Evolutionary conservation across 1,139 yeast species (phyloP).

Genomic region (Pichia terricola): DNA sequence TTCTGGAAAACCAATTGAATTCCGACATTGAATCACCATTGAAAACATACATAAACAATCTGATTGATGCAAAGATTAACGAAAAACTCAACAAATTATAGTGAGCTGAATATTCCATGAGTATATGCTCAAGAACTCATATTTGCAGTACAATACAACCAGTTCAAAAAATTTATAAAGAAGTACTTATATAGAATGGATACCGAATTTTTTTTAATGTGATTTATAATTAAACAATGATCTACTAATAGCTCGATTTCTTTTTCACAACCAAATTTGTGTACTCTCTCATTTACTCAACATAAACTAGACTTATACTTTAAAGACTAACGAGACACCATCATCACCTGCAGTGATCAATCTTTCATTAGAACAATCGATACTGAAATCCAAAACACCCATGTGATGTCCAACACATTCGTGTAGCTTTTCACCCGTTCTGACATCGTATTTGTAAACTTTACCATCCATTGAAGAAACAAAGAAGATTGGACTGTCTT

Average conservation of each 20-base stretch:
- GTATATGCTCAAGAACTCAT: not conserved
- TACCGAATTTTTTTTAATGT: too few relatives aligned
- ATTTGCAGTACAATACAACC: too few relatives aligned
- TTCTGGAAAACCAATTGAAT: slow-evolving; percentile 45
- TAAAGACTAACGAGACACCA: slow-evolving; percentile 76
- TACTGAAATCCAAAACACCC: slow-evolving; percentile 81
- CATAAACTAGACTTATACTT: slow-evolving; percentile 1
- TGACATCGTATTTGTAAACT: slow-evolving; percentile 79
- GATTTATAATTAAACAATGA: too few relatives aligned
- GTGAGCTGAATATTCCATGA: not conserved
- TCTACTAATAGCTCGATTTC: too few relatives aligned
- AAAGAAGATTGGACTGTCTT: slow-evolving; percentile 46
- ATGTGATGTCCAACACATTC: slow-evolving; percentile 86
- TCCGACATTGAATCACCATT: slow-evolving; percentile 29
- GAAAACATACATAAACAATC: slow-evolving; percentile 35
- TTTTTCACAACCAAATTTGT: too few relatives aligned
- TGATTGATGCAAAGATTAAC: slow-evolving; percentile 51
- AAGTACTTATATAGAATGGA: too few relatives aligned
- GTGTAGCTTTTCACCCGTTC: slow-evolving; percentile 69
- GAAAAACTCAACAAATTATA: slow-evolving; percentile 24
- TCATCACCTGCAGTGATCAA: slow-evolving; percentile 96
- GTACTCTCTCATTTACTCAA: too few relatives aligned
- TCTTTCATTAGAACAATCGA: slow-evolving; percentile 47
- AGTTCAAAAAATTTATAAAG: too few relatives aligned
- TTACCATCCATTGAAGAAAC: slow-evolving; percentile 81